Evolutionary conservation across 768 basidiomycete genomes (phyloP).

Genomic region (Cyathus striatus): DNA sequence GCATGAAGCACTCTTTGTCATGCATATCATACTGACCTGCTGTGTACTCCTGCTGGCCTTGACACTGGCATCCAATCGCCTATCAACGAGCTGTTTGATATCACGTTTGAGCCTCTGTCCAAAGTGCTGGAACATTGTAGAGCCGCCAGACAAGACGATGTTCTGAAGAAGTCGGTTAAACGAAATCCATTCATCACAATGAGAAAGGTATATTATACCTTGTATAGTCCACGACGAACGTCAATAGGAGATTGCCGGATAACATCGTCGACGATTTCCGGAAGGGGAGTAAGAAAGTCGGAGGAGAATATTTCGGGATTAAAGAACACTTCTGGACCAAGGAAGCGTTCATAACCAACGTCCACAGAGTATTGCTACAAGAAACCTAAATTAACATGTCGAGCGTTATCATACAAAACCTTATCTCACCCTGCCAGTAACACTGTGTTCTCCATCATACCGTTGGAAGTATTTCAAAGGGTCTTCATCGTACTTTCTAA

Average conservation of each 20-base stretch:
- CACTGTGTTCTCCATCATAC: constrained; percentile 90
- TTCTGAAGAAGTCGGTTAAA: constrained; percentile 49
- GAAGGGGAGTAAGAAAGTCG: constrained; percentile 94
- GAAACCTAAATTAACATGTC: neutral
- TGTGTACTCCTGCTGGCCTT: constrained; percentile 67
- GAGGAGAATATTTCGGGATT: constrained; percentile 98
- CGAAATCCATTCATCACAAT: neutral
- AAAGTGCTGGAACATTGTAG: constrained; percentile 99
- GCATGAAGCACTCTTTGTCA: no score
- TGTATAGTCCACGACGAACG: constrained; percentile 93
- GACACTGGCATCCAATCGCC: constrained; percentile 75
- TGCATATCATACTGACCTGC: constrained; percentile 55
- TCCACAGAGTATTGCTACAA: constrained; percentile 89
- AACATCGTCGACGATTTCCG: constrained; percentile 92
- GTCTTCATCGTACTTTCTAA: constrained; percentile 95
- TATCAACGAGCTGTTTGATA: constrained; percentile 90
- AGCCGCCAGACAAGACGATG: constrained; percentile 95
- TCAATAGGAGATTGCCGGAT: constrained; percentile 97
- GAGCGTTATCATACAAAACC: neutral
- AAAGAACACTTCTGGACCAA: constrained; percentile 99
- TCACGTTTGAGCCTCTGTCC: constrained; percentile 96
- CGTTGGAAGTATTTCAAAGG: constrained; percentile 93
- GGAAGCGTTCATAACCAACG: constrained; percentile 97
- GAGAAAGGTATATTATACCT: constrained; percentile 40
- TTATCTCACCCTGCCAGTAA: constrained; percentile 76